Evolutionary conservation across 2,329 filamentous ascomycete species (phyloP).

Genomic region (Tolypocladium cylindrosporum): DNA sequence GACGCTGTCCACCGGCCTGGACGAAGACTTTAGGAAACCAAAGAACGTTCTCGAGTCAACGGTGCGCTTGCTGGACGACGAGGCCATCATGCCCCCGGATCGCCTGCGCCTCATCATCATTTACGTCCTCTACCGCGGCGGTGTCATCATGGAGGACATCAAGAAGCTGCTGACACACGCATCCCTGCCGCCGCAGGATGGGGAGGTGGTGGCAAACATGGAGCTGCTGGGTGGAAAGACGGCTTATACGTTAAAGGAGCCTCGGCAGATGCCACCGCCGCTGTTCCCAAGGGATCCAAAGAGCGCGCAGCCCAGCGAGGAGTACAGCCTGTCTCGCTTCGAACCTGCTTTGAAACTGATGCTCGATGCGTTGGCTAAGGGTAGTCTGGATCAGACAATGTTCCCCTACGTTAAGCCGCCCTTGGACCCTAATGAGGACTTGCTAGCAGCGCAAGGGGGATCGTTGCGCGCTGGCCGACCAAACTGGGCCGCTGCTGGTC

Average conservation of each 20-base stretch:
- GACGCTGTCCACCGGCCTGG: slow-evolving; percentile 80
- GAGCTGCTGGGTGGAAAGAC: slow-evolving; percentile 71
- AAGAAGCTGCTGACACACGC: slow-evolving; percentile 77
- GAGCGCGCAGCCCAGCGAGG: slow-evolving; percentile 50
- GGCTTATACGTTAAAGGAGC: slow-evolving; percentile 63
- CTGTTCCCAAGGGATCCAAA: slow-evolving; percentile 62
- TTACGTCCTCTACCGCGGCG: slow-evolving; percentile 79
- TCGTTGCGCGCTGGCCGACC: slow-evolving; percentile 88
- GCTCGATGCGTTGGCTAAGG: slow-evolving; percentile 63
- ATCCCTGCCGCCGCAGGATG: slow-evolving; percentile 63
- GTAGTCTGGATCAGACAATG: slow-evolving; percentile 51
- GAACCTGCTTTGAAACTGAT: slow-evolving; percentile 74
- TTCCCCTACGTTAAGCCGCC: slow-evolving; percentile 71
- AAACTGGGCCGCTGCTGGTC: slow-evolving; percentile 82
- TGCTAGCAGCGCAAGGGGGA: slow-evolving; percentile 47
- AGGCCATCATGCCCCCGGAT: slow-evolving; percentile 60
- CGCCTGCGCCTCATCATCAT: slow-evolving; percentile 76
- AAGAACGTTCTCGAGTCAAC: slow-evolving; percentile 83
- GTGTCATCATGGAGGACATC: slow-evolving; percentile 74
- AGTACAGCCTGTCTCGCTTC: slow-evolving; percentile 79
- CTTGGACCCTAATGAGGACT: slow-evolving; percentile 50
- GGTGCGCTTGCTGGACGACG: slow-evolving; percentile 80
- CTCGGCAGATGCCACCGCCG: slow-evolving; percentile 51
- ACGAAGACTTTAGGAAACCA: slow-evolving; percentile 85
- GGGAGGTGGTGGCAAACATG: slow-evolving; percentile 65